phyloP scores from a whole-genome alignment of 2,329 filamentous ascomycete species.

The Sphaceloma murrayae region DNA sequence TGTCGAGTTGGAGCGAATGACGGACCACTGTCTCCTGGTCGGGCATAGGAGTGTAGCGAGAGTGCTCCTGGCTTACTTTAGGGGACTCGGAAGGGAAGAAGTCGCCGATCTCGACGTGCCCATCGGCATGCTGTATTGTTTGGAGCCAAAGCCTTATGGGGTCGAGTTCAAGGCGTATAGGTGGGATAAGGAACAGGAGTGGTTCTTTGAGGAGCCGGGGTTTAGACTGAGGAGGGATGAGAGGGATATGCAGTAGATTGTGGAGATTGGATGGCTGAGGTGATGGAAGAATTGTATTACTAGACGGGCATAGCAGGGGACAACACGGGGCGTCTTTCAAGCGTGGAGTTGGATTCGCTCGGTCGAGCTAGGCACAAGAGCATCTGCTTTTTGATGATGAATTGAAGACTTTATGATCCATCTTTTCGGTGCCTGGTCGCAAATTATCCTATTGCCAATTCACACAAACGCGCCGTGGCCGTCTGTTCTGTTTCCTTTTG shows the following conservation, averaged over 20 bases:
- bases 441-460: too few relatives aligned
- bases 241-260: conserved; percentile 27
- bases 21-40: conserved; percentile 85
- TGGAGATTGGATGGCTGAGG: neutral
- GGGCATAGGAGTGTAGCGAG: conserved; percentile 87
- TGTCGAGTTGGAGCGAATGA: conserved; percentile 92
- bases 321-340: too few relatives aligned
- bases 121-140: conserved; percentile 83
- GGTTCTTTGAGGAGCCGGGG: conserved; percentile 78
- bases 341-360: neutral
- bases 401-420: too few relatives aligned
- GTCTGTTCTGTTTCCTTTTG: too few relatives aligned
- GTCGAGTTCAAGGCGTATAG: conserved; percentile 94
- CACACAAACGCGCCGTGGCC: too few relatives aligned
- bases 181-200: conserved; percentile 67
- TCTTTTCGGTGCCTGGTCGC: too few relatives aligned
- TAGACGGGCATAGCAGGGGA: neutral
- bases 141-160: conserved; percentile 95
- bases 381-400: neutral
- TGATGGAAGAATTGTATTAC: neutral
- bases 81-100: conserved; percentile 79
- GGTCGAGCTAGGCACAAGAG: neutral
- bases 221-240: conserved; percentile 61
- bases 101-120: conserved; percentile 93
- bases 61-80: conserved; percentile 92